These are phyloP conservation scores for Williopsis jadinii DNA, from an alignment of 1,139 yeast genomes.

Conservation along the genomic window DNA sequence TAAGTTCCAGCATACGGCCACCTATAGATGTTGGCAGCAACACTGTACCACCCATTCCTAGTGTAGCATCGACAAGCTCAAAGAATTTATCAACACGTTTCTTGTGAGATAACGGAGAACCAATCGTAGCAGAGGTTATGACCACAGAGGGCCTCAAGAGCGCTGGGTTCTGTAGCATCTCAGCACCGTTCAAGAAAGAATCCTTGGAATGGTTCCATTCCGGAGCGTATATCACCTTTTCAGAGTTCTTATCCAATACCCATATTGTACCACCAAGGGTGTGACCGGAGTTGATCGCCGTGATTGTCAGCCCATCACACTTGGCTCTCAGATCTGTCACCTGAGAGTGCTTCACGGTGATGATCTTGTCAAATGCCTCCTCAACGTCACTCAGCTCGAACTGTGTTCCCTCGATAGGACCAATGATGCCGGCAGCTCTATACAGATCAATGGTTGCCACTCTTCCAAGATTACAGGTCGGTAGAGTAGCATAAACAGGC, in stretches of 20 bases:
- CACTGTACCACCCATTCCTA: conserved; percentile 70
- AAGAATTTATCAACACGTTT: conserved; percentile 59
- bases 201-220: conserved; percentile 95
- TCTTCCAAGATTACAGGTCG: conserved; percentile 82
- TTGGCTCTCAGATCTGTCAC: conserved; percentile 49
- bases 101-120: conserved; percentile 59
- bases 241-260: conserved; percentile 68
- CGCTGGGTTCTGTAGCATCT: conserved; percentile 56
- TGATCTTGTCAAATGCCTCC: conserved; percentile 64
- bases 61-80: conserved; percentile 55
- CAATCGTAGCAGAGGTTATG: conserved; percentile 69
- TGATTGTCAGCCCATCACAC: conserved; percentile 57
- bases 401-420: conserved; percentile 57
- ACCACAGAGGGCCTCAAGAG: conserved; percentile 78
- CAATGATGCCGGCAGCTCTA: conserved; percentile 63
- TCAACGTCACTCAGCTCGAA: conserved; percentile 75
- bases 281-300: conserved; percentile 91
- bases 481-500: conserved; percentile 82
- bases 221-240: conserved; percentile 79
- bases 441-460: conserved; percentile 79
- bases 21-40: conserved; percentile 81
- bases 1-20: conserved; percentile 73
- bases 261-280: conserved; percentile 83
- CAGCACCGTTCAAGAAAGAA: conserved; percentile 76
- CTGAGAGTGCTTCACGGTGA: conserved; percentile 72